Conservation (phyloP, 441 rosid species). For the Brassica hybrid region DNA sequence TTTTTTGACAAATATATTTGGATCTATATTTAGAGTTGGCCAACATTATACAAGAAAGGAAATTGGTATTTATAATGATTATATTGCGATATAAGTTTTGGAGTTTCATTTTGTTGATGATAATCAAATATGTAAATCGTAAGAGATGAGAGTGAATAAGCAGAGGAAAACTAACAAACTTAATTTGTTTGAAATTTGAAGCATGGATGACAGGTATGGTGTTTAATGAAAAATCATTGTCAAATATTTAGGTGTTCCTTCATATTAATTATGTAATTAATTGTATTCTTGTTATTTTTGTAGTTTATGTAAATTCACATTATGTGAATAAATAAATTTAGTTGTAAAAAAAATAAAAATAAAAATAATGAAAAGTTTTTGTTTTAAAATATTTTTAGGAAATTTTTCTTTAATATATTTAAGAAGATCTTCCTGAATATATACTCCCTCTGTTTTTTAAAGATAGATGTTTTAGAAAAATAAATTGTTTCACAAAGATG, state of each 20-base stretch:
- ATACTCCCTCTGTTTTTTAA: no score
- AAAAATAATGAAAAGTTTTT: no score
- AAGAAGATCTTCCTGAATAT: background rate
- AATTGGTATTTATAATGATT: background rate
- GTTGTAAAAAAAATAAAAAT: background rate
- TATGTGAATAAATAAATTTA: background rate
- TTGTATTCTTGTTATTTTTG: background rate
- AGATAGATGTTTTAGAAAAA: no score
- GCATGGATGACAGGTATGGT: background rate
- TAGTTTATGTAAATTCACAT: background rate
- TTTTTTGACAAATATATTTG: no score
- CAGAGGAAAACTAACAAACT: background rate
- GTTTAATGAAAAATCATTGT: background rate
- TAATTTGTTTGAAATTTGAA: no score
- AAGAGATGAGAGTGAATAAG: background rate
- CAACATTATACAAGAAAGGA: no score
- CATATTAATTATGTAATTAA: no score
- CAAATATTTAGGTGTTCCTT: background rate
- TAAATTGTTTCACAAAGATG: no score
- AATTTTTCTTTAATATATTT: no score
- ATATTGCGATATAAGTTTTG: background rate
- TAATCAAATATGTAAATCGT: background rate
- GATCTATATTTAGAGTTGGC: no score
- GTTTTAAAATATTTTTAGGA: no score
- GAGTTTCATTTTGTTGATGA: background rate